A percentile compares a stretch with the other conserved stretches of the same genome.
phyloP scores from a whole-genome alignment of 768 basidiomycete species.

The Gelatoporia subvermispora region DNA sequence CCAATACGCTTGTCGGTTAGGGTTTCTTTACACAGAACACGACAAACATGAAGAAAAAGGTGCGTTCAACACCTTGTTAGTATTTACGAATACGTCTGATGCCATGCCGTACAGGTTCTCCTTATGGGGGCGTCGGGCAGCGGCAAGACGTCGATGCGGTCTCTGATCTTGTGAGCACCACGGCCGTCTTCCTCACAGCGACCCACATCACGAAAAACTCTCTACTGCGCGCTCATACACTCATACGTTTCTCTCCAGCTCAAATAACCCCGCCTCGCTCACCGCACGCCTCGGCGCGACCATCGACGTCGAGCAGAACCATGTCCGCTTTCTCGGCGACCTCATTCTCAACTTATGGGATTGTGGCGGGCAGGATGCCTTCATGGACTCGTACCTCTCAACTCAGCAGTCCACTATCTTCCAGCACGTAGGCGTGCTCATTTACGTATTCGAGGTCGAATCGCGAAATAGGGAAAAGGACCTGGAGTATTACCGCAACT shows the following conservation, averaged over 20 bases:
- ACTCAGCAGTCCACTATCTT: conserved; percentile 93
- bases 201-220: background rate
- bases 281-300: conserved; percentile 92
- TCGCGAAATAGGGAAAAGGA: conserved; percentile 81
- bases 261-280: conserved; percentile 89
- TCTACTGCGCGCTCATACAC: background rate
- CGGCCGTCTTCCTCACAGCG: conserved; percentile 3
- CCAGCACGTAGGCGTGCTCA: conserved; percentile 93
- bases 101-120: conserved; percentile 62
- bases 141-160: conserved; percentile 97
- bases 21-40: background rate
- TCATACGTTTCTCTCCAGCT: conserved; percentile 43
- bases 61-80: conserved; percentile 15
- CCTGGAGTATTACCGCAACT: conserved; percentile 87
- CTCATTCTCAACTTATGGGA: conserved; percentile 97
- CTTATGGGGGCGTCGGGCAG: conserved; percentile 97
- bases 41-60: conserved; percentile 55
- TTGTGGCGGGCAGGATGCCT: conserved; percentile 96
- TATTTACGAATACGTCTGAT: background rate
- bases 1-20: background rate
- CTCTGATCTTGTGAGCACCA: conserved; percentile 88
- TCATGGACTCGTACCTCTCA: conserved; percentile 95
- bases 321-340: conserved; percentile 94
- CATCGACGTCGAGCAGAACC: conserved; percentile 96
- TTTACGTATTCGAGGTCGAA: conserved; percentile 97